phyloP scores from a whole-genome alignment of 495 filamentous ascomycete species.

The Trichoderma asperelloides region DNA sequence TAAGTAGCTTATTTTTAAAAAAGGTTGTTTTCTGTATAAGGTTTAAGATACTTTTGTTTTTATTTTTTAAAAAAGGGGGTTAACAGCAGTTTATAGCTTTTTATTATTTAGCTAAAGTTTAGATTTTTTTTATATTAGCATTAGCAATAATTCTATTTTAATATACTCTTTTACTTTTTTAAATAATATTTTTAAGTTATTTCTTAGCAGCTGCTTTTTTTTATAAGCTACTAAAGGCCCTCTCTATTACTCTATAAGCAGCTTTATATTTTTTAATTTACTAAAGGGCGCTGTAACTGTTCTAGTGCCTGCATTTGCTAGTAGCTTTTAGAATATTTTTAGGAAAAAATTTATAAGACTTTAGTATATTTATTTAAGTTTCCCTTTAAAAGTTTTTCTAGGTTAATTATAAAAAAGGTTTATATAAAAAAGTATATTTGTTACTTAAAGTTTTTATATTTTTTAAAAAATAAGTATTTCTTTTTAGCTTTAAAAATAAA shows the following conservation, averaged over 20 bases:
- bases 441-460: neutral
- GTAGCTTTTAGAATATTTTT: neutral
- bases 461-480: neutral
- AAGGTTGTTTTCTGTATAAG: neutral
- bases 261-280: neutral
- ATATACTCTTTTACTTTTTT: neutral
- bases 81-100: neutral
- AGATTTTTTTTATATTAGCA: neutral
- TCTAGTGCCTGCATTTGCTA: neutral
- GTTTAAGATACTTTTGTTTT: neutral
- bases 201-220: neutral
- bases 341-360: neutral
- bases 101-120: neutral
- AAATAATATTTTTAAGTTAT: neutral
- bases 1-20: neutral
- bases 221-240: neutral
- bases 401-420: neutral
- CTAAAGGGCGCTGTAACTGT: neutral
- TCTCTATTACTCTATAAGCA: neutral
- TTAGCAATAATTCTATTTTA: neutral
- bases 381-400: slow-evolving; percentile 4
- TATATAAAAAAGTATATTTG: slow-evolving; percentile 14
- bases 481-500: neutral
- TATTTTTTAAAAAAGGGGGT: neutral
- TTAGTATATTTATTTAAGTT: neutral